These are phyloP conservation scores for Xylariales sp. DNA, from an alignment of 2,329 filamentous ascomycete species.

Conservation along the genomic window DNA sequence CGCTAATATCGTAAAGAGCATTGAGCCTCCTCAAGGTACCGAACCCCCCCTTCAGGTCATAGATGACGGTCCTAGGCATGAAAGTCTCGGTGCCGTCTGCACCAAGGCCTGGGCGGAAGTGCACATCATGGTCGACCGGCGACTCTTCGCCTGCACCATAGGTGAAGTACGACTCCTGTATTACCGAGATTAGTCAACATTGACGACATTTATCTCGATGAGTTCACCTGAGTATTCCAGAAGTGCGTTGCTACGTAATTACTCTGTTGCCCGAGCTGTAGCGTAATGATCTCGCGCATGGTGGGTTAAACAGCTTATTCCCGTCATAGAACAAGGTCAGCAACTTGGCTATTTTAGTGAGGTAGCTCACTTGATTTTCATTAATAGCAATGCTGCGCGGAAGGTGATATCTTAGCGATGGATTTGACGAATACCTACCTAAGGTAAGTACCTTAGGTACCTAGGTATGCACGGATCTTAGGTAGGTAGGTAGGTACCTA, in stretches of 20 bases:
- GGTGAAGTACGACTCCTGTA: conserved; percentile 95
- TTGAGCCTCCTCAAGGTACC: conserved; percentile 89
- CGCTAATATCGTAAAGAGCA: conserved; percentile 77
- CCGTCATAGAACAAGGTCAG: not conserved
- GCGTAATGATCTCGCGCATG: conserved; percentile 95
- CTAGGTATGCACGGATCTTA: no score
- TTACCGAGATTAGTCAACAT: not conserved
- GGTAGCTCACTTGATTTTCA: not conserved
- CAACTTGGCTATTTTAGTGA: not conserved
- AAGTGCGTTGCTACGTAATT: conserved; percentile 97
- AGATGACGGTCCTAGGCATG: conserved; percentile 90
- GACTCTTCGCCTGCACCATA: conserved; percentile 76
- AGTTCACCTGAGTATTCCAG: conserved; percentile 87
- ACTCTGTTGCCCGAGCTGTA: conserved; percentile 91
- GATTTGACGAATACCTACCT: not conserved
- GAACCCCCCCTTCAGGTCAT: conserved; percentile 94
- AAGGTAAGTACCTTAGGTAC: no score
- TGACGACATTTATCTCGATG: conserved; percentile 4
- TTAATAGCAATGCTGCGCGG: not conserved
- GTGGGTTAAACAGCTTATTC: not conserved
- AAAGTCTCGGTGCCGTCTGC: conserved; percentile 90
- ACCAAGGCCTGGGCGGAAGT: conserved; percentile 86
- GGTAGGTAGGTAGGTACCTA: no score
- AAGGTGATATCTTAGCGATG: not conserved
- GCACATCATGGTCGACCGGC: conserved; percentile 82